Conservation (phyloP, 305 asterid species). For the Fraxinus greggii region DNA sequence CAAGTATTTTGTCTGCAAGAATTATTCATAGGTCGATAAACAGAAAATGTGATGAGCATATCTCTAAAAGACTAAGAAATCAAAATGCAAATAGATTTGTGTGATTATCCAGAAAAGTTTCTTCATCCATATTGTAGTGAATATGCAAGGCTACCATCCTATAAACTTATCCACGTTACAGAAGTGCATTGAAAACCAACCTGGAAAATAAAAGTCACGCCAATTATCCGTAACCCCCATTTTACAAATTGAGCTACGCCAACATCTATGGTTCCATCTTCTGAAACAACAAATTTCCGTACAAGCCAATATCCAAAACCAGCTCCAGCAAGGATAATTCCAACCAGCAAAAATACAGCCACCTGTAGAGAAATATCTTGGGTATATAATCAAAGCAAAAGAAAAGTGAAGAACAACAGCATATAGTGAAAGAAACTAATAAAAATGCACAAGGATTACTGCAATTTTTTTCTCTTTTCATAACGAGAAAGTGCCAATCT, state of each 20-base stretch:
- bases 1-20: background rate
- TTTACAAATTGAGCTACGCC: conserved; percentile 83
- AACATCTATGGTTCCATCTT: conserved; percentile 79
- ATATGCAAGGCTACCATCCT: conserved; percentile 4
- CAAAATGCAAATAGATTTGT: background rate
- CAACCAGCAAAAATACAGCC: conserved; percentile 64
- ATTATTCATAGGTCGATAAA: background rate
- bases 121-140: background rate
- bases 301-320: conserved; percentile 92
- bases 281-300: conserved; percentile 69
- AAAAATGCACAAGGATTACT: background rate
- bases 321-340: conserved; percentile 80
- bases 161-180: conserved; percentile 8
- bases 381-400: background rate
- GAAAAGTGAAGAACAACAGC: conserved; percentile 6
- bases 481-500: background rate
- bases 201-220: conserved; percentile 72
- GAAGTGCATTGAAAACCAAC: conserved; percentile 31
- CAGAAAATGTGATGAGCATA: background rate
- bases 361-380: conserved; percentile 45
- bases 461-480: background rate
- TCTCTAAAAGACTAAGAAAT: background rate
- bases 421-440: background rate
- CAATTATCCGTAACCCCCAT: conserved; percentile 78
- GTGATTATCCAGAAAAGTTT: background rate